These are phyloP conservation scores for Saprolegnia parasitica DNA, from an alignment of 352 stramenopile species.

Conservation along the genomic window DNA sequence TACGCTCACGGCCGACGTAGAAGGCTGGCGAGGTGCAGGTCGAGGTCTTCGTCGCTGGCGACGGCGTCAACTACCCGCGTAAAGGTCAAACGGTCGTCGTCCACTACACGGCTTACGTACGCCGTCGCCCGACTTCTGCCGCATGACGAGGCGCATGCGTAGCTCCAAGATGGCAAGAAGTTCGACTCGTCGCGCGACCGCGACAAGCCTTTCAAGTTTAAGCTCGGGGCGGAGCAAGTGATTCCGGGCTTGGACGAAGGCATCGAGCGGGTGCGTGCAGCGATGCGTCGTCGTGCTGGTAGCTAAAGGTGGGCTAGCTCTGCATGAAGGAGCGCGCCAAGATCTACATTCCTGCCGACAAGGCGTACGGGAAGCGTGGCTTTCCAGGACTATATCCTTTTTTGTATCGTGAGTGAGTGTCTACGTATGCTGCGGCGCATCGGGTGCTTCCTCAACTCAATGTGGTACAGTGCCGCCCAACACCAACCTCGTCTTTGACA, in stretches of 20 bases:
- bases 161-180: conserved; percentile 34
- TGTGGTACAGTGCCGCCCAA: conserved; percentile 71
- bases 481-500: conserved; percentile 90
- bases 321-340: conserved; percentile 84
- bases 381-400: conserved; percentile 57
- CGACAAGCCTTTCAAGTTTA: conserved; percentile 89
- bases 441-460: neutral
- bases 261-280: conserved; percentile 43
- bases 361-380: conserved; percentile 80
- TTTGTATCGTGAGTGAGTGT: conserved; percentile 30
- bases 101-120: conserved; percentile 85
- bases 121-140: neutral
- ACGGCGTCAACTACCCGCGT: conserved; percentile 86
- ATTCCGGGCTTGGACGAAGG: conserved; percentile 84
- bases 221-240: conserved; percentile 83
- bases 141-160: neutral
- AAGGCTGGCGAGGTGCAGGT: conserved; percentile 73
- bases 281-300: neutral
- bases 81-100: conserved; percentile 83
- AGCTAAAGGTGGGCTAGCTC: conserved; percentile 34
- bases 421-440: conserved; percentile 26
- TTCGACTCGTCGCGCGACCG: conserved; percentile 52
- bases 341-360: conserved; percentile 79
- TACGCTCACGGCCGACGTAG: conserved; percentile 32
- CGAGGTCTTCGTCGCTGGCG: conserved; percentile 85